Evolutionary conservation across 2,329 filamentous ascomycete genomes (phyloP).

Genomic region (Xylaria arbuscula): DNA sequence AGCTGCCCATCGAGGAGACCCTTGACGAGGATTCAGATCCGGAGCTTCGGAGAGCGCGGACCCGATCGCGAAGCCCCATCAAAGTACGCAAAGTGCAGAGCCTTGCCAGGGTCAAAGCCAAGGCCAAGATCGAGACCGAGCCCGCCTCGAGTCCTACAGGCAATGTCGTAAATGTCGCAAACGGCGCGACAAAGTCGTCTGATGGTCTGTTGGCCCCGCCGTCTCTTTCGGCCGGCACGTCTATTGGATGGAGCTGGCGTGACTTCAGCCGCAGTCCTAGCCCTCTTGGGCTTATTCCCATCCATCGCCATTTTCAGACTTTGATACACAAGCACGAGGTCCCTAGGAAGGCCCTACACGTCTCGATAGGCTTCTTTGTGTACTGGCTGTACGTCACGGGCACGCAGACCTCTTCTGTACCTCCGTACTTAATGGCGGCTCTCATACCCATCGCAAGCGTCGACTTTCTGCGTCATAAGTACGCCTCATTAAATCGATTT

Average conservation of each 20-base stretch:
- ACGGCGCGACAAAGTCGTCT: conserved; percentile 45
- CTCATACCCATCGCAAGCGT: conserved; percentile 85
- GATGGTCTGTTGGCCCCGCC: conserved; percentile 80
- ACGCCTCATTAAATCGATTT: conserved; percentile 81
- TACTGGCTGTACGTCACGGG: conserved; percentile 86
- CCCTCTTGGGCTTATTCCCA: conserved; percentile 92
- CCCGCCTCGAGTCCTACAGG: conserved; percentile 49
- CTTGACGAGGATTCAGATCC: conserved; percentile 63
- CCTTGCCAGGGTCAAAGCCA: conserved; percentile 63
- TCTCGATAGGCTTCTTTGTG: conserved; percentile 95
- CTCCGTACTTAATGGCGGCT: conserved; percentile 83
- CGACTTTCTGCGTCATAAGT: conserved; percentile 86
- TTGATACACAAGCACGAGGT: conserved; percentile 98
- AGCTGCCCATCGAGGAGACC: conserved; percentile 69
- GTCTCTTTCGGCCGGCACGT: conserved; percentile 57
- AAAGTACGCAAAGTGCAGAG: conserved; percentile 62
- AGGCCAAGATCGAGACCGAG: conserved; percentile 56
- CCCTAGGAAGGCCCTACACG: conserved; percentile 90
- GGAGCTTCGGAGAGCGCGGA: conserved; percentile 71
- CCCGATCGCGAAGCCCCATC: conserved; percentile 77
- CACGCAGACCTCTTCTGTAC: conserved; percentile 79
- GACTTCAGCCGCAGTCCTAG: conserved; percentile 92
- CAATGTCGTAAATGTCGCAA: conserved; percentile 40
- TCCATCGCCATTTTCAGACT: conserved; percentile 89
- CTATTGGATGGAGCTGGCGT: conserved; percentile 77